Evolutionary conservation across 495 filamentous ascomycete genomes (phyloP), one percentile per base, ranked within the genome.

Genomic region (Cenococcum geophilum): DNA sequence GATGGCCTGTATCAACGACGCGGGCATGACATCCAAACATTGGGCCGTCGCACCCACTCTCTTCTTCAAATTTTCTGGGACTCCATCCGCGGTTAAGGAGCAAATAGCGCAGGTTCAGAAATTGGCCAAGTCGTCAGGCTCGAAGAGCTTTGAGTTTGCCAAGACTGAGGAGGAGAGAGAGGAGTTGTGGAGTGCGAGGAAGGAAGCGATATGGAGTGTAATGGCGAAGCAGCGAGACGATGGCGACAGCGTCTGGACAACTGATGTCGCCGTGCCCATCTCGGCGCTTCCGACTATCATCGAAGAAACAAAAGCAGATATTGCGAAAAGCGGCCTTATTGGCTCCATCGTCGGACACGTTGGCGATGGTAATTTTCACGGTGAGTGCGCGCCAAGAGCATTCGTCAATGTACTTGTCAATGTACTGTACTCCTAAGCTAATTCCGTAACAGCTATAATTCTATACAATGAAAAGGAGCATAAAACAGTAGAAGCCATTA

Each of bases 51-150:
- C 82, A 18, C 92, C 92, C 4, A 96, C 92, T 4, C 75, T 97
- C 4, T 96, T 97, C 76, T 93, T 97, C 81, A 97, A 97, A 70
- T 97, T 96, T 73, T 81, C 83, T 16, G 91, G 92, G 35, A 93
- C 89, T 0, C 78, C 77, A 0, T 76, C 75, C 4, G 82, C 82
- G 5, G 90, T 96, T 20, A 89, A 89, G 69, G 92, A 97, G 74
- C 89, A 95, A 72, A 82, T 96, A 55, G 75, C 75, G 32, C 76
- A 88, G 52, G 91, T 95, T 1, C 82, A 82, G 68, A 75, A 76
- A 54, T 76, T 95, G 21, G 85, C 89, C 6, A 81, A 82, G 64
- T 55, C 61, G 12, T 76, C 85, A 23, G 84, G 87, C 22, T 81
- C 82, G 52, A 73, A 81, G 60, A 78, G 80, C 22, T 96, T 96